Evolutionary conservation across 2,329 filamentous ascomycete species (phyloP).

Genomic region (Chalaropsis thielavioides): DNA sequence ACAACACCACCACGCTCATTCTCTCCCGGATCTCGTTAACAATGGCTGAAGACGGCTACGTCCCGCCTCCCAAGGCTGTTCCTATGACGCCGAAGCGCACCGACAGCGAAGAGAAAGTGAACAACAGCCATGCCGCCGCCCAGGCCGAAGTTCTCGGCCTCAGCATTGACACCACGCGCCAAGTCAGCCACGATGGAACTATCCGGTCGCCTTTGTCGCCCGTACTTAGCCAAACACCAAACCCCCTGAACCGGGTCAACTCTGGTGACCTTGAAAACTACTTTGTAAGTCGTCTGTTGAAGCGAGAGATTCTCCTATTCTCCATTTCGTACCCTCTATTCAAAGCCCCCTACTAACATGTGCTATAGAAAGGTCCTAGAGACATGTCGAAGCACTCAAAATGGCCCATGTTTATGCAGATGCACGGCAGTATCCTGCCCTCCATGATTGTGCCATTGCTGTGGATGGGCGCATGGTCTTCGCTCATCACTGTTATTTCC

Average conservation of each 20-base stretch:
- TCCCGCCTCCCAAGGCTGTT: slow-evolving; percentile 4
- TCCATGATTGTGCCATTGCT: slow-evolving; percentile 57
- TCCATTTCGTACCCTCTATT: neutral
- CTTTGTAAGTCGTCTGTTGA: slow-evolving; percentile 16
- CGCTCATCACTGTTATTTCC: slow-evolving; percentile 45
- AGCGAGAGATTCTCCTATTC: neutral
- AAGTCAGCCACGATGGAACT: slow-evolving; percentile 8
- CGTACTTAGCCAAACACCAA: slow-evolving; percentile 15
- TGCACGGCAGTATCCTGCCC: slow-evolving; percentile 62
- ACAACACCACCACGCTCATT: neutral
- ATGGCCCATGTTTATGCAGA: slow-evolving; percentile 59
- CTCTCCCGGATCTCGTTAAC: neutral
- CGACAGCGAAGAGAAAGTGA: slow-evolving; percentile 8
- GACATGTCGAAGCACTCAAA: slow-evolving; percentile 61
- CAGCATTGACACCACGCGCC: slow-evolving; percentile 13
- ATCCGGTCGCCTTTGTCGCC: slow-evolving; percentile 13
- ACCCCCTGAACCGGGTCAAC: slow-evolving; percentile 15
- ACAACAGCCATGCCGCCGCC: slow-evolving; percentile 11
- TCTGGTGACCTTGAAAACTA: slow-evolving; percentile 19
- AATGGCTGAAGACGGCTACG: slow-evolving; percentile 15
- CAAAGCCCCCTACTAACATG: neutral
- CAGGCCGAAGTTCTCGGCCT: slow-evolving; percentile 15
- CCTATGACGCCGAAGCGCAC: slow-evolving; percentile 7
- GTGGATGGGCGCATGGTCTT: slow-evolving; percentile 50
- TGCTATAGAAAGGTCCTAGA: slow-evolving; percentile 37